Base-by-base conservation (phyloP, 352 stramenopile genomes). In the Blastocystis sp. region DNA sequence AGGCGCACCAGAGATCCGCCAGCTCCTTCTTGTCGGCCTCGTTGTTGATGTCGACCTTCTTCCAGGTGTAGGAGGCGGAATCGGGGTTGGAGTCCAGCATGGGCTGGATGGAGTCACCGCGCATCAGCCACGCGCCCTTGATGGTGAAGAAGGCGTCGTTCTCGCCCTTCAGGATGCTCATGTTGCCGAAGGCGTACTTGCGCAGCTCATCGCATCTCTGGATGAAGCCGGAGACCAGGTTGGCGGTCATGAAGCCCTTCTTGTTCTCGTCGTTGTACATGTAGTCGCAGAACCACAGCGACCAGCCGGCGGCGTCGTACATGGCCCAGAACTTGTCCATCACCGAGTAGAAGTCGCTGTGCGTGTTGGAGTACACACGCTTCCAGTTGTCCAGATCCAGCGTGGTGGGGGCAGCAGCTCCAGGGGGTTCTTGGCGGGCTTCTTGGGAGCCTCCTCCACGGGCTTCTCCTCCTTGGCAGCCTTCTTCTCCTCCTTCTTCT, bases 11-110 rank as follows among this genome's bases (percentile, higher is more conserved):
- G 90, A 95, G 94, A 23, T 94, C 94, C 52, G 89, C 89, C 28
- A 97, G 90, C 64, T 93, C 91, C 66, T 90, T 90, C 91, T 96
- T 96, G 88, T 87, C 89, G 76, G 91, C 91, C 69, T 93, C 91
- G 77, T 90, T 92, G 41, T 93, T 88, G 76, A 92, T 90, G 48
- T 91, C 91, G 17, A 95, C 89, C 91, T 95, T 94, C 66, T 86
- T 95, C 94, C 94, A 97, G 60, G 90, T 93, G 93, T 97, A 96
- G 91, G 93, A 96, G 90, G 96, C 94, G 82, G 93, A 94, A 89
- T 97, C 94, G 69, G 94, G 92, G 90, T 97, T 97, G 79, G 91
- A 92, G 64, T 95, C 92, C 28, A 95, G 89, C 89, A 97, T 93
- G 90, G 94, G 92, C 89, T 96, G 89, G 77, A 93, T 91, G 56